These are phyloP conservation scores for Saturnispora serradocipensis DNA, from an alignment of 805 yeast species.

Conservation along the genomic window DNA sequence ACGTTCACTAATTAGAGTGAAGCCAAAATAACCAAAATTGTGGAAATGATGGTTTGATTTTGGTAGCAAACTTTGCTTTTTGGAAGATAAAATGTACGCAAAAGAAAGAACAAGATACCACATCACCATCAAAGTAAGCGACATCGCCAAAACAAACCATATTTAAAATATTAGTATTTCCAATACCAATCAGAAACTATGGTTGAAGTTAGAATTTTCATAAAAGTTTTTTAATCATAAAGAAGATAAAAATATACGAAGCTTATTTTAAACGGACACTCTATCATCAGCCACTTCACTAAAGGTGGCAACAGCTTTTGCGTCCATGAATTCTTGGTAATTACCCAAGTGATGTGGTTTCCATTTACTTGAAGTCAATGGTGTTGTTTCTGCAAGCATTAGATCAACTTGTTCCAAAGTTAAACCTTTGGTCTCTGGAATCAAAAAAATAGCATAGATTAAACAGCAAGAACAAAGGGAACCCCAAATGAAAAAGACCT, in stretches of 20 bases:
- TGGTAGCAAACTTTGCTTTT: no score
- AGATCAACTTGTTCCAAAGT: conserved; percentile 46
- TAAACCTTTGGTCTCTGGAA: conserved; percentile 46
- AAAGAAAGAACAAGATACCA: no score
- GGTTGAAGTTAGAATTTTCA: no score
- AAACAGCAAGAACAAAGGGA: conserved; percentile 26
- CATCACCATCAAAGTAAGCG: no score
- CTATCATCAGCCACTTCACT: neutral
- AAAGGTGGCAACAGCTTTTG: neutral
- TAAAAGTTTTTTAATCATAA: neutral
- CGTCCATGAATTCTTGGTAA: neutral
- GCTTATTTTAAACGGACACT: neutral
- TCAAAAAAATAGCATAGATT: conserved; percentile 42
- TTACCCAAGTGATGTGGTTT: neutral
- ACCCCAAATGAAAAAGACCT: conserved; percentile 46
- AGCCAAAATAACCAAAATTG: no score
- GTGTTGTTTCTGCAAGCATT: conserved; percentile 15
- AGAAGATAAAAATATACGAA: no score
- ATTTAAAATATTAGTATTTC: no score
- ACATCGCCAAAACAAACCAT: no score
- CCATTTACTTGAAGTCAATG: neutral
- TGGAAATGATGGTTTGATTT: no score
- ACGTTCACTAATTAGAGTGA: no score
- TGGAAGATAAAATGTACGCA: no score
- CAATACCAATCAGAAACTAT: no score